Percentiles rank a stretch among this genome's conserved stretches.
phyloP scores from a whole-genome alignment of 495 filamentous ascomycete genomes.

The Collariella sp. region DNA sequence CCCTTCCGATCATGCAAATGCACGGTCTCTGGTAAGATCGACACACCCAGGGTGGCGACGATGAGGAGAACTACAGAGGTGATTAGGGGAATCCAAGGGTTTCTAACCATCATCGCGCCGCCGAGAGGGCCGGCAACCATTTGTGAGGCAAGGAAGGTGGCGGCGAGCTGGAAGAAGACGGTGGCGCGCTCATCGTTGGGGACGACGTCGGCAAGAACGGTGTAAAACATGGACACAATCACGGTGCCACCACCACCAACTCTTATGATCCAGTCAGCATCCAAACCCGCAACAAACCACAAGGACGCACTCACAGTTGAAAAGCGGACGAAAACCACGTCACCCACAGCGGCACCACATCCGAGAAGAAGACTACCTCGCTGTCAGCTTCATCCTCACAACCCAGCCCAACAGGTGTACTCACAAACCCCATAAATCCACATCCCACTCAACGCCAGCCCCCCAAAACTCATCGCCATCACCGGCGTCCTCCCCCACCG shows the following conservation, averaged over 20 bases:
- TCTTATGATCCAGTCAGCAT: slow-evolving; percentile 2
- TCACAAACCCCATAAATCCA: slow-evolving; percentile 18
- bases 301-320: slow-evolving; percentile 16
- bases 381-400: background rate
- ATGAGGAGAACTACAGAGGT: slow-evolving; percentile 9
- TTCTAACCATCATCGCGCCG: slow-evolving; percentile 17
- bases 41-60: background rate
- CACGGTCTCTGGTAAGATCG: slow-evolving; percentile 26
- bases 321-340: slow-evolving; percentile 15
- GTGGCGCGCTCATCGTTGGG: slow-evolving; percentile 19
- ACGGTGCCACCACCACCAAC: slow-evolving; percentile 25
- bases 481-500: slow-evolving; percentile 26
- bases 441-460: slow-evolving; percentile 8
- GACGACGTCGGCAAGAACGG: slow-evolving; percentile 26
- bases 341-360: slow-evolving; percentile 25
- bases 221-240: slow-evolving; percentile 28
- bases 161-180: slow-evolving; percentile 24
- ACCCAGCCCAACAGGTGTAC: background rate
- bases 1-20: slow-evolving; percentile 15
- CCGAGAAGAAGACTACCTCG: slow-evolving; percentile 19
- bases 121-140: slow-evolving; percentile 22
- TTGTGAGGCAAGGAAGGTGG: slow-evolving; percentile 19
- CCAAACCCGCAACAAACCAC: background rate
- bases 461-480: slow-evolving; percentile 17
- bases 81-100: slow-evolving; percentile 19